Evolutionary conservation across 2,329 filamentous ascomycete species (phyloP).

Genomic region (Cordyceps cicadae): DNA sequence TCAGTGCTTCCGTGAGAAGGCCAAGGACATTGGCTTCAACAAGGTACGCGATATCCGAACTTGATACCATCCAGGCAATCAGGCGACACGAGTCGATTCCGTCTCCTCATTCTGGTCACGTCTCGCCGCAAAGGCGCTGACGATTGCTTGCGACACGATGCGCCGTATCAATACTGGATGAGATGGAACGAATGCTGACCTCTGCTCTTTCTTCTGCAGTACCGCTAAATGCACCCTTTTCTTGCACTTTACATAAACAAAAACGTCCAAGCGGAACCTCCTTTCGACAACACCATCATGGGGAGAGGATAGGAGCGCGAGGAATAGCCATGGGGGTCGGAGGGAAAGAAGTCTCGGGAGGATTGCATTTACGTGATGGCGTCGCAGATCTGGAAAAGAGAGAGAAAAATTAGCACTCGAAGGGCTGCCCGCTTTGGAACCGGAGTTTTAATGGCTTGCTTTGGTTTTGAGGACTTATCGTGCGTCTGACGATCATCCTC

Average conservation of each 20-base stretch:
- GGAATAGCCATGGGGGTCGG: slow-evolving; percentile 10
- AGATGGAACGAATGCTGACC: slow-evolving; percentile 16
- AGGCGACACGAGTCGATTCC: neutral
- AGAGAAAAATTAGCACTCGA: slow-evolving; percentile 21
- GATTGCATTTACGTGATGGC: slow-evolving; percentile 18
- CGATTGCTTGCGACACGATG: no score
- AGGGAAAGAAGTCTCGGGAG: neutral
- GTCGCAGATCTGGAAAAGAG: slow-evolving; percentile 20
- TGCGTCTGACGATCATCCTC: slow-evolving; percentile 34
- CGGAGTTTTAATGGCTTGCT: slow-evolving; percentile 38
- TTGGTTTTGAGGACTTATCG: slow-evolving; percentile 34
- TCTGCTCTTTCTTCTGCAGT: slow-evolving; percentile 19
- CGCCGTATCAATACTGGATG: neutral
- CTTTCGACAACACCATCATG: slow-evolving; percentile 8
- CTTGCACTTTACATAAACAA: slow-evolving; percentile 2
- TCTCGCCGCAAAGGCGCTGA: no score
- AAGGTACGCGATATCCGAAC: slow-evolving; percentile 43
- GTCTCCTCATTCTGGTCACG: no score
- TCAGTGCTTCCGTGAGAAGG: slow-evolving; percentile 72
- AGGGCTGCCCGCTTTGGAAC: slow-evolving; percentile 37
- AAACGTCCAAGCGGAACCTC: slow-evolving; percentile 10
- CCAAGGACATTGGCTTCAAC: slow-evolving; percentile 64
- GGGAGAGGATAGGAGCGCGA: slow-evolving; percentile 4
- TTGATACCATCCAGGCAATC: neutral
- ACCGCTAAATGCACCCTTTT: slow-evolving; percentile 27